Percentiles rank a stretch among this genome's conserved stretches.
Evolutionary conservation across 257 asterid species (phyloP).

Genomic region (Solanum arcanum): DNA sequence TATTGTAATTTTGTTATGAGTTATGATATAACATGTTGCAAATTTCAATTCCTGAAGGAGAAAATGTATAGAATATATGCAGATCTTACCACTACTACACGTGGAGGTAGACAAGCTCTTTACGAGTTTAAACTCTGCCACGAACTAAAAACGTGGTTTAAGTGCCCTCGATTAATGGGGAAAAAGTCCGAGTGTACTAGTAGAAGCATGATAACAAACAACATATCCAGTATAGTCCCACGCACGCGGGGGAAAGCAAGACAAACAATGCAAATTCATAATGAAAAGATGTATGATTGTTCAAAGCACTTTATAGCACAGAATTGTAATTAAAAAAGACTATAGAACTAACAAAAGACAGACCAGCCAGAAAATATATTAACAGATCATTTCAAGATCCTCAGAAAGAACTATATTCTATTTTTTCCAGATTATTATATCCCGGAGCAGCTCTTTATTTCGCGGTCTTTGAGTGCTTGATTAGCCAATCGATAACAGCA

Average conservation of each 20-base stretch:
- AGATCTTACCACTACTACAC: not conserved
- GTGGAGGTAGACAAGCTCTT: not conserved
- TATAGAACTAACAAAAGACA: not conserved
- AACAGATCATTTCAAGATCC: not conserved
- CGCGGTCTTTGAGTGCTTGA: constrained; percentile 63
- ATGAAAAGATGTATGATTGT: not conserved
- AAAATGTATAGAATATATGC: too few species aligned
- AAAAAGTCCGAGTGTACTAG: not conserved
- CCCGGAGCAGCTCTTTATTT: constrained; percentile 16
- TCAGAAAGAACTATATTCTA: not conserved
- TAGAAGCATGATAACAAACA: not conserved
- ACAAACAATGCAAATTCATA: not conserved
- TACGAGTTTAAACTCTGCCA: not conserved
- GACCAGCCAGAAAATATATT: not conserved
- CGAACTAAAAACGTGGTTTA: not conserved
- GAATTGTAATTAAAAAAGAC: not conserved
- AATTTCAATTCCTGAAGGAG: not conserved
- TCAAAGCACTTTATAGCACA: not conserved
- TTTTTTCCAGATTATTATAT: not conserved
- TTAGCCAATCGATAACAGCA: constrained; percentile 75
- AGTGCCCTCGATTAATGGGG: not conserved
- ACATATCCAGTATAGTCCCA: not conserved
- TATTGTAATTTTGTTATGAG: not conserved
- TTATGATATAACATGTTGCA: not conserved
- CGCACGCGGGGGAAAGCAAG: not conserved